Evolutionary conservation across 768 basidiomycete species (phyloP).

Genomic region (Cystofilobasidium macerans): DNA sequence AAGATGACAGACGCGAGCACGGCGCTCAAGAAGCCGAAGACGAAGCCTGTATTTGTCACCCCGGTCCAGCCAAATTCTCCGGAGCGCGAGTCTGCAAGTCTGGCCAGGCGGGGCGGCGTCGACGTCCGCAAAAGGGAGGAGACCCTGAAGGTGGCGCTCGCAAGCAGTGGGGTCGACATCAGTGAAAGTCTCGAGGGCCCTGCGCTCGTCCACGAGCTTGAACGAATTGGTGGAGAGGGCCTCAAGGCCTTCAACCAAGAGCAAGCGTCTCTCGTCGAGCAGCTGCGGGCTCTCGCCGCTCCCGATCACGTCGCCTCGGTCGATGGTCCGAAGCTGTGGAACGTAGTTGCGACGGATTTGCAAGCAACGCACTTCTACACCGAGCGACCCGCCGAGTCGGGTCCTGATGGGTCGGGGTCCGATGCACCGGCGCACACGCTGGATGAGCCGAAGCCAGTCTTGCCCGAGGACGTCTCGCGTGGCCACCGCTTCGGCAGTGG

Average conservation of each 20-base stretch:
- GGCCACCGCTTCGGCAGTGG: conserved; percentile 41
- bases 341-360: neutral
- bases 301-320: neutral
- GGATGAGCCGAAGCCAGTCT: conserved; percentile 13
- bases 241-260: neutral
- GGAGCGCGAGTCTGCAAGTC: conserved; percentile 28
- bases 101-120: neutral
- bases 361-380: neutral
- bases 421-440: neutral
- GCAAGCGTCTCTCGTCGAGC: neutral
- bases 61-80: conserved; percentile 34
- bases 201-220: conserved; percentile 53
- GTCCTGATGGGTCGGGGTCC: neutral
- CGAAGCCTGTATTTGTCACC: conserved; percentile 26
- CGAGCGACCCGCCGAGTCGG: too few relatives aligned
- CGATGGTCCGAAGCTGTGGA: neutral
- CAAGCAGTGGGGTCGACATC: conserved; percentile 51
- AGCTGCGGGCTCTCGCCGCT: neutral
- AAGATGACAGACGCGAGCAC: conserved; percentile 58
- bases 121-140: conserved; percentile 43
- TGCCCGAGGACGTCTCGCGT: conserved; percentile 38
- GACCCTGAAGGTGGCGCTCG: conserved; percentile 28
- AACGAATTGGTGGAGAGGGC: conserved; percentile 59
- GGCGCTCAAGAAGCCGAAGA: conserved; percentile 57
- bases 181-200: conserved; percentile 35